phyloP scores from a whole-genome alignment of 1,284 basidiomycete genomes.

The Xerocomus minutiporus region DNA sequence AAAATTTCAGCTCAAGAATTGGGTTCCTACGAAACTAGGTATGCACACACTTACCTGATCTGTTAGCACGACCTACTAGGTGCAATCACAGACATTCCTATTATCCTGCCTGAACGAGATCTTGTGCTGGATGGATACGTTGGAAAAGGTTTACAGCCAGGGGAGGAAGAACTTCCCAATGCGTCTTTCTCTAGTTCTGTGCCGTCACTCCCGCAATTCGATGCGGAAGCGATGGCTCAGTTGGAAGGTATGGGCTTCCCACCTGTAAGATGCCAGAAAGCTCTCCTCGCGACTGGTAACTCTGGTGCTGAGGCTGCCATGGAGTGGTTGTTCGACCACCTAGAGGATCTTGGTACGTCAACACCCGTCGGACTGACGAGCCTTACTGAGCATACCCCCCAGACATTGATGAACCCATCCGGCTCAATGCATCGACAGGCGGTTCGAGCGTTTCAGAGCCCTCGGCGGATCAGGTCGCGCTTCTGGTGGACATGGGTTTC shows the following conservation, averaged over 20 bases:
- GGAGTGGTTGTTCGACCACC: slow-evolving; percentile 94
- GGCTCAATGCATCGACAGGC: slow-evolving; percentile 26
- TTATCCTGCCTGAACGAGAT: slow-evolving; percentile 67
- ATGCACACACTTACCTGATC: slow-evolving; percentile 21
- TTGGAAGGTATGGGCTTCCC: slow-evolving; percentile 90
- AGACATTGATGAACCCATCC: slow-evolving; percentile 89
- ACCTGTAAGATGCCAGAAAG: slow-evolving; percentile 77
- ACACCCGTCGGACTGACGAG: neutral
- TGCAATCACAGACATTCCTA: slow-evolving; percentile 68
- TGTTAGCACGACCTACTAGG: neutral
- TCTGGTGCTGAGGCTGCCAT: slow-evolving; percentile 78
- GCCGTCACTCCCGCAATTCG: slow-evolving; percentile 55
- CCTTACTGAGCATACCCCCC: slow-evolving; percentile 2
- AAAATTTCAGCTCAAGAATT: slow-evolving; percentile 94
- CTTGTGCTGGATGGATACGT: slow-evolving; percentile 69
- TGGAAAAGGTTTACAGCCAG: slow-evolving; percentile 69
- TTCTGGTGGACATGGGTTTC: slow-evolving; percentile 94
- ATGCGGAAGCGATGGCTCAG: slow-evolving; percentile 68
- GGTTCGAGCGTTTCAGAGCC: slow-evolving; percentile 47
- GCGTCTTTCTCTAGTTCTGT: slow-evolving; percentile 27
- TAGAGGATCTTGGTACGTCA: slow-evolving; percentile 82
- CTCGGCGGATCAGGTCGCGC: slow-evolving; percentile 60
- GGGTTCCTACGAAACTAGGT: slow-evolving; percentile 96
- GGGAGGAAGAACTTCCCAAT: slow-evolving; percentile 73
- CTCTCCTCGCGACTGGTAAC: slow-evolving; percentile 85